Evolutionary conservation across 169 alveolate genomes (phyloP).

Genomic region (Pseudocohnilembus persalinus): DNA sequence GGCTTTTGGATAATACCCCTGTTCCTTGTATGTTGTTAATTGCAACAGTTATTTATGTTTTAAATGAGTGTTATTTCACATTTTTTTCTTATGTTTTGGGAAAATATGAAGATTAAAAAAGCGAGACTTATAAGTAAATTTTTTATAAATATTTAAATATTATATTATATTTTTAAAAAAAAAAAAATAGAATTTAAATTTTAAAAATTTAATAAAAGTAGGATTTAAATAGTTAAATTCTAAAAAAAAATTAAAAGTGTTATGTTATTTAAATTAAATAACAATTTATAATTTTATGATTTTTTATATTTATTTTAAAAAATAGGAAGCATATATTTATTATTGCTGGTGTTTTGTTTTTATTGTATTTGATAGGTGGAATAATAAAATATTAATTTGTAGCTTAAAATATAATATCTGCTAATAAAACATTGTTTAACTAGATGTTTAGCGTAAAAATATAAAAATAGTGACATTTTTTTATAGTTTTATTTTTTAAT

Average conservation of each 20-base stretch:
- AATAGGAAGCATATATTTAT: not conserved
- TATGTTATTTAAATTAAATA: too few species aligned
- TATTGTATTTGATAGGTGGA: not conserved
- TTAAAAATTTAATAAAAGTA: too few species aligned
- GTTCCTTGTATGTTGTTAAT: not conserved
- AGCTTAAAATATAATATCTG: not conserved
- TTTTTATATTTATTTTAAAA: too few species aligned
- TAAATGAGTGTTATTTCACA: not conserved
- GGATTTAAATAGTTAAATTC: too few species aligned
- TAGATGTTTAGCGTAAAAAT: not conserved
- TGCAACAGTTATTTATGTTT: not conserved
- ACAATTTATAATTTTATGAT: not conserved
- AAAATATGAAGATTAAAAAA: not conserved
- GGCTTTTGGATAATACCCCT: not conserved
- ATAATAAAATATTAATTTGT: too few species aligned
- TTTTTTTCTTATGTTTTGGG: not conserved
- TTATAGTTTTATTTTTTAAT: too few species aligned
- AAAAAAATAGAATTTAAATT: too few species aligned
- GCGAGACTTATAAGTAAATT: not conserved
- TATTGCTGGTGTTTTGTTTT: not conserved
- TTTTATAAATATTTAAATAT: too few species aligned
- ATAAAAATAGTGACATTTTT: too few species aligned
- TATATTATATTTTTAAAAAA: too few species aligned
- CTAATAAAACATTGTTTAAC: not conserved
- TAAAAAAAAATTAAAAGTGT: too few species aligned